phyloP scores from a whole-genome alignment of 768 basidiomycete genomes.

The Mycena vulgaris region DNA sequence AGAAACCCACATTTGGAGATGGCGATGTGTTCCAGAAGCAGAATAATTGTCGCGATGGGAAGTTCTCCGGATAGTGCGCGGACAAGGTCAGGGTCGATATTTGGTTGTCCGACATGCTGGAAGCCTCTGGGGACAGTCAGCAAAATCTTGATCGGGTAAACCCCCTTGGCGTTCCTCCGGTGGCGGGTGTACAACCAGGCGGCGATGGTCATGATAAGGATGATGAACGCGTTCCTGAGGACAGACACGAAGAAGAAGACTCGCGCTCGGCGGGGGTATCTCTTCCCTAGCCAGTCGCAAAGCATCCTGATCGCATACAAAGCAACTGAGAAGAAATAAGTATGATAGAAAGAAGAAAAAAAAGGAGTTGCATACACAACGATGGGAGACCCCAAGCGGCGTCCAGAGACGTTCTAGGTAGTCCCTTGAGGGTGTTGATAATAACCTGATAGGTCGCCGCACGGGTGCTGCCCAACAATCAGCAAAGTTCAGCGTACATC shows the following conservation, averaged over 20 bases:
- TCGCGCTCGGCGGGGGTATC: conserved; percentile 77
- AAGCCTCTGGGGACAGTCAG: conserved; percentile 89
- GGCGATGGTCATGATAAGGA: conserved; percentile 88
- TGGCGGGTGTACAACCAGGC: conserved; percentile 89
- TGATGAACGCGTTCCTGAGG: conserved; percentile 88
- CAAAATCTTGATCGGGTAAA: conserved; percentile 89
- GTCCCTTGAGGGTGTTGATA: conserved; percentile 92
- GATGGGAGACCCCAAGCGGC: conserved; percentile 93
- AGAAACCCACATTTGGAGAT: conserved; percentile 87
- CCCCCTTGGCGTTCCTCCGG: conserved; percentile 68
- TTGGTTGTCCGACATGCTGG: conserved; percentile 67
- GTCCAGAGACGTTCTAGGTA: conserved; percentile 80
- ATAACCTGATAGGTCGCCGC: conserved; percentile 89
- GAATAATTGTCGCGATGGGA: conserved; percentile 89
- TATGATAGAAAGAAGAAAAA: background rate
- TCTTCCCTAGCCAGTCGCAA: conserved; percentile 66
- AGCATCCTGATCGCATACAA: conserved; percentile 79
- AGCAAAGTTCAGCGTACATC: conserved; percentile 17
- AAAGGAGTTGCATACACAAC: conserved; percentile 51
- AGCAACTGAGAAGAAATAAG: conserved; percentile 44
- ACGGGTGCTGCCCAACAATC: conserved; percentile 72
- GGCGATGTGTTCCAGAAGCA: conserved; percentile 95
- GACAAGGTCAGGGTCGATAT: conserved; percentile 64
- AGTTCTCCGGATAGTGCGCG: conserved; percentile 80
- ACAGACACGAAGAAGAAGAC: conserved; percentile 85